Base-by-base conservation (phyloP, 2,329 filamentous ascomycete species). In the Orbilia brochopaga region DNA sequence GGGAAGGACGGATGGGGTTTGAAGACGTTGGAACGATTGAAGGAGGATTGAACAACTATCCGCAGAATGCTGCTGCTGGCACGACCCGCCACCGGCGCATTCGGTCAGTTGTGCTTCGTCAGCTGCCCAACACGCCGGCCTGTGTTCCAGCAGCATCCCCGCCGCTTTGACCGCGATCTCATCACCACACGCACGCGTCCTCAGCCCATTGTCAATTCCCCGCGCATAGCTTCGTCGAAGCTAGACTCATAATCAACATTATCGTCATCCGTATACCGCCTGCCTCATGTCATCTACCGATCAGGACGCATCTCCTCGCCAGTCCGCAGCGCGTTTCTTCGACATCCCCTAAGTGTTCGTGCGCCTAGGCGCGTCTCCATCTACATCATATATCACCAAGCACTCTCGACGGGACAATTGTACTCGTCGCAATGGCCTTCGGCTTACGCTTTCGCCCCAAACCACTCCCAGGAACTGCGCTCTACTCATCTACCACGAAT, bases 361-460 rank as follows among this genome's bases (percentile, higher is more conserved):
- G 8, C 27, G 8, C 27, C 27, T 32, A 6, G 30, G 56, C 23
- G 32, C 40, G 37, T 30, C 50, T 15, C 44, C 17, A 24, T 19
- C 40, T 50, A 8, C n/a, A 19, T 19, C 44, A 44, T 17, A 44
- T 17, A 19, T 48, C 7, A 10, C 15, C 8, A 44, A 8, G 17
- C 40, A 21, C 17, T 5, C 4, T 17, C 44, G 17, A 48, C 11
- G 17, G 15, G 44, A 21, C 6, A 48, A 3, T 11, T 17, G 19
- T 21, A 21, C 44, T 32, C n/a, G 19, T 15, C 30, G 61, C 52
- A n/a, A 72, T 72, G 67, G 56, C 21, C 23, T 17, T 72, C 32
- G 50, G 50, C 23, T 30, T 23, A n/a, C 60, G 60, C 11, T 72
- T 72, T 23, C 67, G 67, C 42, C 67, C 67, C 24, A 72, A 72